Base-by-base conservation (phyloP, 2,329 filamentous ascomycete genomes). In the Aspergillus eucalypticola region DNA sequence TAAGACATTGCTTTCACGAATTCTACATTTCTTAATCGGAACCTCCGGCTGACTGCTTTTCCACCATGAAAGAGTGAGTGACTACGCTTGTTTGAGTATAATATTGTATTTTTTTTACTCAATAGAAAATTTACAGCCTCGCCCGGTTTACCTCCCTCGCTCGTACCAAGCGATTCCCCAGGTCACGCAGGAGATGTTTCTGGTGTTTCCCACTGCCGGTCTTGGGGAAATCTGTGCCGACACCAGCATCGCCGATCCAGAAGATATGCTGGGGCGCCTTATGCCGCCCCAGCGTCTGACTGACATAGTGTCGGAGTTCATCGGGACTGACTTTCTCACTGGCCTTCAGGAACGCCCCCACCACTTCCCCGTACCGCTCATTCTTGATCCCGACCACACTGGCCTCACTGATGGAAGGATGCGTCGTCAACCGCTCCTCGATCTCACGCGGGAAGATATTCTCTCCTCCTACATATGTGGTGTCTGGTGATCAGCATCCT, bases 391-490 rank as follows among this genome's bases (percentile, higher is more conserved):
- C 88, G 5, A 89, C 84, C 1, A 90, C 88, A 49, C 89, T 82
- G 17, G 88, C 88, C 32, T 84, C 81, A 2, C 76, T 71, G 21
- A 91, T 80, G 1, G 81, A 75, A 0, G 84, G 80, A 71, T 91
- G 88, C 2, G 80, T 79, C 60, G 86, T 77, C 11, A 90, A 81
- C 1, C 87, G 82, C 70, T 89, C 86, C 73, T 90, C 88, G 60
- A 90, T 90, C 71, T 90, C 88, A 19, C 88, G 80, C 0, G 88
- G 88, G 68, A 89, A 89, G 19, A 83, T 81, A 73, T 90, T 90
- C 71, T 90, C 87, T 44, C 87, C 87, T 48, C 88, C 85, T 83
- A 11, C 1, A n/a, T 13, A 21, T 15, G 11, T 15, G 35, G 35
- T 38, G 11, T 15, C 35, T 38, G n/a, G n/a, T 3, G 8, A 15